A percentile compares a stretch with the other conserved stretches of the same genome.
phyloP scores from a whole-genome alignment of 2,329 filamentous ascomycete genomes.

The Aspergillus intermedius region DNA sequence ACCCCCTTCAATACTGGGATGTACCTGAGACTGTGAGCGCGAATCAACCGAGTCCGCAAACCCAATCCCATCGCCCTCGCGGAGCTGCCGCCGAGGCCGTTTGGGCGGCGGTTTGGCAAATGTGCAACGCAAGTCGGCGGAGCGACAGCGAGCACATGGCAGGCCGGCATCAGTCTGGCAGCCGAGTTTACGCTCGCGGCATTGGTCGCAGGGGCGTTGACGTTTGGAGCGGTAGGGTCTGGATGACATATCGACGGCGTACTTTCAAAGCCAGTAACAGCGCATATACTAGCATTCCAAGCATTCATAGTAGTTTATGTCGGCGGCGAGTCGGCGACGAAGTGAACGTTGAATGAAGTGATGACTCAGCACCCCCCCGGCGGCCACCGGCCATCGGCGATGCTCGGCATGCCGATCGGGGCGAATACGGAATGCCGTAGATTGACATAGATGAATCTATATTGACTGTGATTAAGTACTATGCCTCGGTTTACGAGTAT shows the following conservation, averaged over 20 bases:
- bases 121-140: slow-evolving; percentile 18
- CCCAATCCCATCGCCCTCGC: background rate
- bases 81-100: slow-evolving; percentile 9
- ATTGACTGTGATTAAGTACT: too few species aligned
- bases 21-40: background rate
- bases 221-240: slow-evolving; percentile 29
- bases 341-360: background rate
- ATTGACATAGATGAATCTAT: too few species aligned
- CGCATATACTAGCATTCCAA: background rate
- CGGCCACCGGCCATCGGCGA: background rate
- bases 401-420: background rate
- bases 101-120: slow-evolving; percentile 20
- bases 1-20: background rate
- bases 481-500: too few species aligned
- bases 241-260: slow-evolving; percentile 9
- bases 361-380: background rate
- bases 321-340: background rate
- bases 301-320: background rate
- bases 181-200: slow-evolving; percentile 25
- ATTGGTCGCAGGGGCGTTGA: slow-evolving; percentile 29
- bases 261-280: background rate
- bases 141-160: slow-evolving; percentile 20
- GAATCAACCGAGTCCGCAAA: background rate
- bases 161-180: slow-evolving; percentile 20
- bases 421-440: too few species aligned